Evolutionary conservation across 2,329 filamentous ascomycete species (phyloP).

Genomic region (Bipolaris gigantea): DNA sequence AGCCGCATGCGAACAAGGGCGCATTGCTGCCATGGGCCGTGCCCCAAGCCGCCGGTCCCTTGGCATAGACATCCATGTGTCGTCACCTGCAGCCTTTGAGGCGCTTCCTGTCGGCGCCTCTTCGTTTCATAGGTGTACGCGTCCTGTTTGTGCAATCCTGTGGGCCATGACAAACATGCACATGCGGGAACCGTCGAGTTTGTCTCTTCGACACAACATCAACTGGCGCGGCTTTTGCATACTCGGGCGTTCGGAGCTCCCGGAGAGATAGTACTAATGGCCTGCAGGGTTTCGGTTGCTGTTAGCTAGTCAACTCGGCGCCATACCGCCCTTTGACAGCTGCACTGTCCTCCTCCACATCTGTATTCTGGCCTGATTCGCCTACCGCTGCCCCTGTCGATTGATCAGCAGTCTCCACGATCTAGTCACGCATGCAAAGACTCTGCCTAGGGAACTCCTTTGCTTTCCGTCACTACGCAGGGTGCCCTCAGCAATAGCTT

Average conservation of each 20-base stretch:
- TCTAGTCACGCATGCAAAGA: neutral
- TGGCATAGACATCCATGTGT: slow-evolving; percentile 1
- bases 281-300: neutral
- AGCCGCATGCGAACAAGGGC: slow-evolving; percentile 10
- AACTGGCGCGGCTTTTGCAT: neutral
- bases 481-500: neutral
- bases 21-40: neutral
- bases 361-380: neutral
- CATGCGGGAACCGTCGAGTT: neutral
- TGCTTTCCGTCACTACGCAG: slow-evolving; percentile 4
- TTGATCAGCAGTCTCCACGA: slow-evolving; percentile 3
- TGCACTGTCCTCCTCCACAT: neutral
- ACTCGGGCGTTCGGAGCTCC: neutral
- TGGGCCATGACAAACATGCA: neutral
- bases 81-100: slow-evolving; percentile 2
- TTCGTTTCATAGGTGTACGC: neutral
- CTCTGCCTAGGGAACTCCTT: slow-evolving; percentile 4
- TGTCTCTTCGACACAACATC: neutral
- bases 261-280: neutral
- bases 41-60: slow-evolving; percentile 12
- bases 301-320: neutral
- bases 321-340: neutral
- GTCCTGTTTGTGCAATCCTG: neutral
- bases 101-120: neutral
- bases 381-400: neutral